These are phyloP conservation scores for Diatrype stigma DNA, from an alignment of 2,329 filamentous ascomycete species.

Conservation along the genomic window DNA sequence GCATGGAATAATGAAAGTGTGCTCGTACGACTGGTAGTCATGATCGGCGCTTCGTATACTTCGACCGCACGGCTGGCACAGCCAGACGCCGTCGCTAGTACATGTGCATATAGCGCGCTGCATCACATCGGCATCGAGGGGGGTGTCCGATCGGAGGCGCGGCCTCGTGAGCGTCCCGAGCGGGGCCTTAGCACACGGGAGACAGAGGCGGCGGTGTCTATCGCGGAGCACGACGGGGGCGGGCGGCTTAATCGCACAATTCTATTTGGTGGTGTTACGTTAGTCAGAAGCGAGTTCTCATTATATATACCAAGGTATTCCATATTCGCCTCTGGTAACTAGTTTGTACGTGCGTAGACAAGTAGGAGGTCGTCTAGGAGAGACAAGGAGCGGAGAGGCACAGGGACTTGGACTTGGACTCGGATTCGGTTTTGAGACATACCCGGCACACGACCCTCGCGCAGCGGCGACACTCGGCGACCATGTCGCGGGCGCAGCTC, in stretches of 20 bases:
- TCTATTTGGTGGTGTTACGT: too few relatives aligned
- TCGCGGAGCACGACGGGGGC: conserved; percentile 62
- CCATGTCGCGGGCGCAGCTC: conserved; percentile 82
- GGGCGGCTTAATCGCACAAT: conserved; percentile 83
- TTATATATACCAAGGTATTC: too few relatives aligned
- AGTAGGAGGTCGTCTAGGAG: background rate
- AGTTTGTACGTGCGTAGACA: background rate
- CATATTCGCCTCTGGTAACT: too few relatives aligned
- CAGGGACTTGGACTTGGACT: too few relatives aligned
- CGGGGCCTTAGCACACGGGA: conserved; percentile 68
- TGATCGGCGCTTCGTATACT: conserved; percentile 58
- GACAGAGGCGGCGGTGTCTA: conserved; percentile 78
- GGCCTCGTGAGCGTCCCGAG: conserved; percentile 52
- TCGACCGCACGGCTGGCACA: conserved; percentile 80
- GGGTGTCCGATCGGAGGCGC: conserved; percentile 37
- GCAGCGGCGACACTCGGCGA: conserved; percentile 77
- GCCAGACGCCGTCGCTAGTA: conserved; percentile 62
- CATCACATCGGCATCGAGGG: conserved; percentile 53
- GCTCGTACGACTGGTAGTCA: conserved; percentile 53
- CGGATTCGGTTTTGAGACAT: too few relatives aligned
- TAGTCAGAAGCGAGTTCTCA: too few relatives aligned
- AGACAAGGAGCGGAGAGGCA: background rate
- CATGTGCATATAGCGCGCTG: conserved; percentile 52
- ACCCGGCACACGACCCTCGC: conserved; percentile 77
- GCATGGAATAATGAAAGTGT: background rate